Conservation (phyloP, 163 green algal species). For the Scenedesmus sp. region DNA sequence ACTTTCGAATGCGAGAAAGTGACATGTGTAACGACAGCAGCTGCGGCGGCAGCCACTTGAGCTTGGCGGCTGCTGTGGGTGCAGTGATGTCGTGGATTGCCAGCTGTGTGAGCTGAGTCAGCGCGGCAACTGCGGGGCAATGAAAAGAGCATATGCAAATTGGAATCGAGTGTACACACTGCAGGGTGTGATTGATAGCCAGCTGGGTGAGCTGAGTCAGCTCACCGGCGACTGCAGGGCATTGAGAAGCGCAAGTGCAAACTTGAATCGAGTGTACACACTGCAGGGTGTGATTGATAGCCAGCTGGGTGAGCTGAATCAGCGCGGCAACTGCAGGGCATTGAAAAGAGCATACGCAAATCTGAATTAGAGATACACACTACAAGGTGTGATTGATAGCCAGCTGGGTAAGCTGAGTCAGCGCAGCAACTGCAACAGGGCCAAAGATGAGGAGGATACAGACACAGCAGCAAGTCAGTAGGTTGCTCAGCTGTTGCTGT, state of each 20-base stretch:
- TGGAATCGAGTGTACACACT: too few relatives aligned
- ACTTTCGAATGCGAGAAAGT: conserved; percentile 4
- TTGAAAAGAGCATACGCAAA: not conserved
- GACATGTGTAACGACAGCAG: conserved; percentile 14
- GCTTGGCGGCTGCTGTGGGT: not conserved
- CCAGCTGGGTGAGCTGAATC: not conserved
- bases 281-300: too few relatives aligned
- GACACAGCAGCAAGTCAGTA: too few relatives aligned
- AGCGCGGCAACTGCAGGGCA: not conserved
- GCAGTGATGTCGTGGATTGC: not conserved
- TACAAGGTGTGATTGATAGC: too few relatives aligned
- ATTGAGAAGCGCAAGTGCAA: not conserved
- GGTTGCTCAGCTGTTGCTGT: too few relatives aligned
- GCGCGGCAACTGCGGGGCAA: not conserved
- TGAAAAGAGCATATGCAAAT: not conserved
- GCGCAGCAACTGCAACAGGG: too few relatives aligned
- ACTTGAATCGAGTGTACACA: too few relatives aligned
- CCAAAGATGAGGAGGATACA: too few relatives aligned
- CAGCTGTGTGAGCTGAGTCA: conserved; percentile 7
- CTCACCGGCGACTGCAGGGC: not conserved
- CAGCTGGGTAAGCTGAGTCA: too few relatives aligned
- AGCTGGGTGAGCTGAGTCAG: conserved; percentile 6
- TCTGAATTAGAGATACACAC: too few relatives aligned
- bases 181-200: too few relatives aligned
- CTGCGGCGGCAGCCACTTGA: conserved; percentile 28